Percentiles rank a stretch among this genome's conserved stretches.
These are phyloP conservation scores for Bruguiera sexangula DNA, from an alignment of 345 rosid genomes.

Conservation along the genomic window DNA sequence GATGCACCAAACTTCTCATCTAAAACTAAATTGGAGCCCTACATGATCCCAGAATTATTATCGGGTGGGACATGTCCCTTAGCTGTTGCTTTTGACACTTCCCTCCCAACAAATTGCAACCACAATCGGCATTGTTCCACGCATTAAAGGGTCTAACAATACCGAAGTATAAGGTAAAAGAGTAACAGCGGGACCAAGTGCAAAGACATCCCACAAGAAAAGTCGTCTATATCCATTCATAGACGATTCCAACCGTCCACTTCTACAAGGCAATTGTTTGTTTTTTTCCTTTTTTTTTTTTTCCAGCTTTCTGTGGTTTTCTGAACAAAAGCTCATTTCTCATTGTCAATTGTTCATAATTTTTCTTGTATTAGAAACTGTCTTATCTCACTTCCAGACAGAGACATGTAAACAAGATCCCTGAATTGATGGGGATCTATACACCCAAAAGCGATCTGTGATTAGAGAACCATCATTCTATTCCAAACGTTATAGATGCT, in stretches of 20 bases:
- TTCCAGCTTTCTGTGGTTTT: no score
- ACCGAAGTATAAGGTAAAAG: neutral
- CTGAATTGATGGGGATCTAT: neutral
- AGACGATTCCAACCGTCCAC: neutral
- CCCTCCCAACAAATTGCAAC: slow-evolving; percentile 3
- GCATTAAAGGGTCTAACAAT: slow-evolving; percentile 8
- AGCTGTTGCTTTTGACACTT: slow-evolving; percentile 15
- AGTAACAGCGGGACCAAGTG: slow-evolving; percentile 1
- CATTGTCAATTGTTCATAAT: neutral
- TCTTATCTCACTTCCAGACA: neutral
- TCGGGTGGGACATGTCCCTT: slow-evolving; percentile 9
- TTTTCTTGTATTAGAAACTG: neutral
- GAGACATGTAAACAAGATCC: neutral
- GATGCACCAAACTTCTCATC: neutral
- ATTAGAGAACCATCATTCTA: no score
- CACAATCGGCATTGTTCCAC: neutral
- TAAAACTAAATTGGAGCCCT: slow-evolving; percentile 1
- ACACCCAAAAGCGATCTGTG: neutral
- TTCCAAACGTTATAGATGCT: no score
- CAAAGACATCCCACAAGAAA: neutral
- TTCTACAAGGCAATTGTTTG: neutral
- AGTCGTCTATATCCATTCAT: neutral
- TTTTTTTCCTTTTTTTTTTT: no score
- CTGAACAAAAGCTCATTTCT: neutral
- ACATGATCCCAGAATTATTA: slow-evolving; percentile 24